Base-by-base conservation (phyloP, 345 rosid genomes). In the Eucalyptus tenuipes region DNA sequence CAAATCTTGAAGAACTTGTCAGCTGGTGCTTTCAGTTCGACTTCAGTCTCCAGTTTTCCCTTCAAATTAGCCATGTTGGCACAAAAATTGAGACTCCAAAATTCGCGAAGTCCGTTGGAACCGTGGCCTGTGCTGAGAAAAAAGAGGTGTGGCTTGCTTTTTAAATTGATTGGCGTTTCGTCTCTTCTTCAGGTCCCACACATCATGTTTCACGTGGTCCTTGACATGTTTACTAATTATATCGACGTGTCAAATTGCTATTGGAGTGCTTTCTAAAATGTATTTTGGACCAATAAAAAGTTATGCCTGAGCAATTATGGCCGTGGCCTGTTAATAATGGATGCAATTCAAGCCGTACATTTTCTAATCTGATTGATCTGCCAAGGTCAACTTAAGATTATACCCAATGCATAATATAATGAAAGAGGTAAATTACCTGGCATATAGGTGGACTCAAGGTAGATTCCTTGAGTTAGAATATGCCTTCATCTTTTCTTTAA, bases 1-100 rank as follows among this genome's bases (percentile, higher is more conserved):
- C 85, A 90, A 24, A 89, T 14, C 2, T 49, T 68, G 89, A 86
- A 93, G 59, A 85, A 91, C 13, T 87, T 84, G 20, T 92, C 91
- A 14, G 94, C 92, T 2, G 91, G 42, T 24, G 88, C 22, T 44
- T 91, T 88, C n/a, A 92, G 40, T n/a, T 90, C 92, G 49, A 90
- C 66, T 42, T 86, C 86, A 14, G 55, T 64, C 53, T 66, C 89
- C 42, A 92, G 24, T 87, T 80, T 91, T 33, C 90, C 90, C 24
- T 13, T 81, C 40, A 88, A 68, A 40, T 68, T 68, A 68, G 88
- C 88, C 91, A 90, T 90, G 80, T 68, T 31, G 42, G 22, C 59
- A 15, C 57, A 49, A 31, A 68, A 8, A 31, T 68, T 4, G 80
- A 68, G 42, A 68, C 42, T 16, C 80, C 40, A 68, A 68, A 68